A percentile compares a stretch with the other conserved stretches of the same genome.
These are phyloP conservation scores for Diutina scorzettiae DNA, from an alignment of 1,139 yeast genomes.

Conservation along the genomic window DNA sequence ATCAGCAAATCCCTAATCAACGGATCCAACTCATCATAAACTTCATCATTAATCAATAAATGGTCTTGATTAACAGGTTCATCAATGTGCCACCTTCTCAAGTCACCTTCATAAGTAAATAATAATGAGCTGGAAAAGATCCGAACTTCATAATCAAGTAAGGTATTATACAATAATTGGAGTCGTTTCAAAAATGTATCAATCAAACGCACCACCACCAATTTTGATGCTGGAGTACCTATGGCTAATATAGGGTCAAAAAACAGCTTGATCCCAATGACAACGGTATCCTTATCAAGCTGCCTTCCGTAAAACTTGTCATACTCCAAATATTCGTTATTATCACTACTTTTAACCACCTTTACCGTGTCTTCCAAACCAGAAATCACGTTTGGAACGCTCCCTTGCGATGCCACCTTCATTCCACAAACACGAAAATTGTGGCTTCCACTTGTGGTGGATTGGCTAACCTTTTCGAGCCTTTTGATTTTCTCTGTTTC, in stretches of 20 bases:
- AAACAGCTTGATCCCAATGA: conserved; percentile 38
- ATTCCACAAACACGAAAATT: conserved; percentile 81
- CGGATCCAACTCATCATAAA: conserved; percentile 24
- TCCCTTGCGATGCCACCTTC: conserved; percentile 35
- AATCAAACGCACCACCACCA: conserved; percentile 11
- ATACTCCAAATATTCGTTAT: conserved; percentile 27
- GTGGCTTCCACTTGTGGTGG: conserved; percentile 73
- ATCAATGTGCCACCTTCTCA: conserved; percentile 27
- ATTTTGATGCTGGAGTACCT: conserved; percentile 13
- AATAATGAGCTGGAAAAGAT: conserved; percentile 67
- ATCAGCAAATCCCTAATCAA: conserved; percentile 22
- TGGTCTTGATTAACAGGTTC: conserved; percentile 11
- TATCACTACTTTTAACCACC: conserved; percentile 4
- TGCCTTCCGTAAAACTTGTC: conserved; percentile 65
- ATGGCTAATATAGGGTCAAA: conserved; percentile 19
- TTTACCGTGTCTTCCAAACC: conserved; percentile 10
- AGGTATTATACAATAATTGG: conserved; percentile 50
- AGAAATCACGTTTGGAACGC: conserved; percentile 7
- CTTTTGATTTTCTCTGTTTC: conserved; percentile 48
- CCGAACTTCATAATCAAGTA: conserved; percentile 50
- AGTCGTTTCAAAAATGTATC: conserved; percentile 42
- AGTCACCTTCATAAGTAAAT: conserved; percentile 63
- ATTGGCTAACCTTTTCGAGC: conserved; percentile 45
- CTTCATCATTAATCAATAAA: conserved; percentile 13
- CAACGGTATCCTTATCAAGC: conserved; percentile 32